A percentile compares a stretch with the other conserved stretches of the same genome.
Evolutionary conservation across 1,139 yeast species (phyloP).

Genomic region (Oligophagozyma castellii): DNA sequence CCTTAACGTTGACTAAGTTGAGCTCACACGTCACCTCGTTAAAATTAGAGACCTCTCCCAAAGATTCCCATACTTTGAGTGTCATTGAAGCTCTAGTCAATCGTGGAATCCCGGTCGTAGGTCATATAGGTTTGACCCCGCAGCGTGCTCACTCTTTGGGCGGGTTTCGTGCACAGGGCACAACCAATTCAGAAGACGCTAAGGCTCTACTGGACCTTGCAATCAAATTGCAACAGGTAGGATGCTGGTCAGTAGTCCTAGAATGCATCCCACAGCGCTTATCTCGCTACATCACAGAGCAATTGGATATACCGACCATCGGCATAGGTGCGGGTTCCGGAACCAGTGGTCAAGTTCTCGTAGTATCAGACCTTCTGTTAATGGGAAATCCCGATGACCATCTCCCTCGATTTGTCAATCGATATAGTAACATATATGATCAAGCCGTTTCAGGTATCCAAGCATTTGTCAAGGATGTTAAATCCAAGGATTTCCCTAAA

Average conservation of each 20-base stretch:
- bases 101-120: slow-evolving; percentile 81
- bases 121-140: slow-evolving; percentile 88
- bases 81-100: slow-evolving; percentile 15
- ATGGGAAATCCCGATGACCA: slow-evolving; percentile 34
- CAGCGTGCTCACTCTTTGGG: slow-evolving; percentile 70
- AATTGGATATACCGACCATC: slow-evolving; percentile 61
- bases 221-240: slow-evolving; percentile 53
- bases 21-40: slow-evolving; percentile 61
- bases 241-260: slow-evolving; percentile 60
- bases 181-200: slow-evolving; percentile 39
- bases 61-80: slow-evolving; percentile 18
- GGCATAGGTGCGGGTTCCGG: slow-evolving; percentile 91
- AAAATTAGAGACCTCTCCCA: slow-evolving; percentile 78
- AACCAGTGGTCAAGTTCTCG: slow-evolving; percentile 84
- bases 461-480: slow-evolving; percentile 48
- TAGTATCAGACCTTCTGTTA: slow-evolving; percentile 64
- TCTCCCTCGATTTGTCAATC: slow-evolving; percentile 78
- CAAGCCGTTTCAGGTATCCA: slow-evolving; percentile 40
- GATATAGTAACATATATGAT: slow-evolving; percentile 41
- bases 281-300: slow-evolving; percentile 50
- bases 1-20: slow-evolving; percentile 46
- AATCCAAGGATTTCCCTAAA: slow-evolving; percentile 42
- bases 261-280: slow-evolving; percentile 79
- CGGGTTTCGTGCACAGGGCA: slow-evolving; percentile 84
- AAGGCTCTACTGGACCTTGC: slow-evolving; percentile 54